Percentiles rank a stretch among this genome's conserved stretches.
These are phyloP conservation scores for Teratosphaeria destructans DNA, from an alignment of 2,329 filamentous ascomycete genomes.

Conservation along the genomic window DNA sequence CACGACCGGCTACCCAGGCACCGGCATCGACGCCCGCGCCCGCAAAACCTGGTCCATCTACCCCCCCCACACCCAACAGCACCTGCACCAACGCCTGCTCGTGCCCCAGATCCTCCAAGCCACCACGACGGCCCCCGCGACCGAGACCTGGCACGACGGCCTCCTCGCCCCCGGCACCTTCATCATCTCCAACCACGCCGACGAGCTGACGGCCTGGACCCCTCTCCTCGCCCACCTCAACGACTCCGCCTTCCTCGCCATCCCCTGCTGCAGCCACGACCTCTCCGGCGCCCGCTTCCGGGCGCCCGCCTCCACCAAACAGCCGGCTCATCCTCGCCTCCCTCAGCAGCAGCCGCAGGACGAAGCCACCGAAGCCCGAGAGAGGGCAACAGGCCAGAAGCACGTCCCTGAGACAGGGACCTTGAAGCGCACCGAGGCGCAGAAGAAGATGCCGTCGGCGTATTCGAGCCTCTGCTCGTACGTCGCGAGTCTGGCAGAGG, in stretches of 20 bases:
- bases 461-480: slow-evolving; percentile 79
- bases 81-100: slow-evolving; percentile 50
- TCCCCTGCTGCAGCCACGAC: slow-evolving; percentile 89
- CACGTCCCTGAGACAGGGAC: slow-evolving; percentile 27
- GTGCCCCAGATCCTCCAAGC: slow-evolving; percentile 42
- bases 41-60: slow-evolving; percentile 80
- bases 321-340: slow-evolving; percentile 4
- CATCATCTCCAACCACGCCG: slow-evolving; percentile 93
- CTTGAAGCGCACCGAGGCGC: slow-evolving; percentile 19
- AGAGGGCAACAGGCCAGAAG: not conserved
- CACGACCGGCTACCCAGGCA: slow-evolving; percentile 71
- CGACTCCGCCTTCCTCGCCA: slow-evolving; percentile 73
- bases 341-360: slow-evolving; percentile 5
- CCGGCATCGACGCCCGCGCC: slow-evolving; percentile 81
- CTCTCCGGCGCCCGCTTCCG: slow-evolving; percentile 67
- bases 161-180: slow-evolving; percentile 65
- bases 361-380: not conserved
- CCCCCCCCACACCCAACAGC: slow-evolving; percentile 35
- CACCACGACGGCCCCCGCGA: not conserved
- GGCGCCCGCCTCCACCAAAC: slow-evolving; percentile 32
- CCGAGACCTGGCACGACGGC: slow-evolving; percentile 37
- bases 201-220: slow-evolving; percentile 93
- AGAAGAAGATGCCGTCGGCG: slow-evolving; percentile 48
- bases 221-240: slow-evolving; percentile 73
- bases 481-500: slow-evolving; percentile 56